These are phyloP conservation scores for Eurotiales sp. DNA, from an alignment of 2,329 filamentous ascomycete species.

Conservation along the genomic window DNA sequence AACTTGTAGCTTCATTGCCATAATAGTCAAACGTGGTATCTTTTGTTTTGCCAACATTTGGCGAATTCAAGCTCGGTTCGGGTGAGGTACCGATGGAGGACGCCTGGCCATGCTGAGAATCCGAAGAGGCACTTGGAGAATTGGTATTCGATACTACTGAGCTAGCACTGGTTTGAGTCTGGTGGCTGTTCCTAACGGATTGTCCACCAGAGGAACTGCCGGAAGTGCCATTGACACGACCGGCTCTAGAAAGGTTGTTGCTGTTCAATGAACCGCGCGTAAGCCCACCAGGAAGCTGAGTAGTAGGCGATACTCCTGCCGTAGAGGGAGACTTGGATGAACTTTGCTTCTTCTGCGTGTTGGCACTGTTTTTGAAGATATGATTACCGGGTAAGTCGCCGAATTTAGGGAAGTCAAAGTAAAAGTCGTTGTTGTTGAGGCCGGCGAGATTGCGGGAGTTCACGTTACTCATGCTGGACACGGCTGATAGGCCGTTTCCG, in stretches of 20 bases:
- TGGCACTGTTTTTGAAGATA: conserved; percentile 48
- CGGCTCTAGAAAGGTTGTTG: conserved; percentile 6
- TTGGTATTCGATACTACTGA: conserved; percentile 40
- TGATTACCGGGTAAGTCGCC: conserved; percentile 63
- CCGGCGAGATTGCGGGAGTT: conserved; percentile 51
- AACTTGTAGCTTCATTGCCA: conserved; percentile 24
- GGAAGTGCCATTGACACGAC: conserved; percentile 10
- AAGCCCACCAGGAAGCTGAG: conserved; percentile 29
- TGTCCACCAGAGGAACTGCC: conserved; percentile 10
- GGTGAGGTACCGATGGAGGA: conserved; percentile 51
- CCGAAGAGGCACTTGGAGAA: conserved; percentile 47
- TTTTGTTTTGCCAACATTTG: conserved; percentile 33
- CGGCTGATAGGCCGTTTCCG: conserved; percentile 44
- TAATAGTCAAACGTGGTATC: conserved; percentile 23
- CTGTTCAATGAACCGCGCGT: conserved; percentile 22
- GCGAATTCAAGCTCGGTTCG: conserved; percentile 43
- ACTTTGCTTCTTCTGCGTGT: conserved; percentile 26
- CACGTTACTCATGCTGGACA: conserved; percentile 44
- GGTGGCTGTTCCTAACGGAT: conserved; percentile 17
- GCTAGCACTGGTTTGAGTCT: conserved; percentile 21
- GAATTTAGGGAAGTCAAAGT: conserved; percentile 95
- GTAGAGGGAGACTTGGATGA: conserved; percentile 27
- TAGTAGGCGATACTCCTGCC: conserved; percentile 18
- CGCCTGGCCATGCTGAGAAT: conserved; percentile 42
- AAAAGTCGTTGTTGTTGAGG: conserved; percentile 73